Base-by-base conservation (phyloP, 2,329 filamentous ascomycete species). In the Calonectria montana region DNA sequence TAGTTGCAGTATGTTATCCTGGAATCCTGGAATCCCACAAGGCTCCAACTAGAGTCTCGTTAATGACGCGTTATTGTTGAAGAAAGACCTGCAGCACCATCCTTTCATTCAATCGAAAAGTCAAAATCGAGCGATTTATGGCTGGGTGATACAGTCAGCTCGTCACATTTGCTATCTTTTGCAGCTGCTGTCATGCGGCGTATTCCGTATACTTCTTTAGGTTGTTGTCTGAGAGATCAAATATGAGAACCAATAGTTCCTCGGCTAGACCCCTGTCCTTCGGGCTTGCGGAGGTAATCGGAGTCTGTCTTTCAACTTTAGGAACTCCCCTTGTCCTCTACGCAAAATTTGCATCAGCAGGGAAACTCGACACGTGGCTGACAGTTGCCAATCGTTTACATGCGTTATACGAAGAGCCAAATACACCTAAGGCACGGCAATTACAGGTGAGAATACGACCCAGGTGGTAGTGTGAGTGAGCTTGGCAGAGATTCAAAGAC, bases 111-210 rank as follows among this genome's bases (percentile, higher is more conserved):
- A 21, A 21, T 10, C 5, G 2, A 15, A 23, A 59, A 39, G 21
- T 39, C n/a, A 59, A 59, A 59, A 59, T 59, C 21, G 35, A 35
- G 8, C 21, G 21, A 59, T 39, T 39, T 16, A 8, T 27, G 31
- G 6, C 31, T 25, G 18, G 21, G 10, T 6, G 2, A 27, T 27
- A 10, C 53, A 16, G 12, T 35, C 35, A 37, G 39, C 29, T 23
- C 23, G 18, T 59, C 31, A 25, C 12, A n/a, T 27, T 6, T 37
- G 53, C 39, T 35, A 4, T 15, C 53, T 35, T 39, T 12, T 39
- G n/a, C 21, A 59, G 31, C 21, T 59, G 53, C 53, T 27, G 53
- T 59, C 53, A 59, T 59, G 53, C 21, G 53, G 53, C 53, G 53
- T 27, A 59, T 59, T 59, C 18, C 18, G 53, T 25, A 35, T 18